Conservation (phyloP, 805 yeast genomes). For the Candida palmyrensis region DNA sequence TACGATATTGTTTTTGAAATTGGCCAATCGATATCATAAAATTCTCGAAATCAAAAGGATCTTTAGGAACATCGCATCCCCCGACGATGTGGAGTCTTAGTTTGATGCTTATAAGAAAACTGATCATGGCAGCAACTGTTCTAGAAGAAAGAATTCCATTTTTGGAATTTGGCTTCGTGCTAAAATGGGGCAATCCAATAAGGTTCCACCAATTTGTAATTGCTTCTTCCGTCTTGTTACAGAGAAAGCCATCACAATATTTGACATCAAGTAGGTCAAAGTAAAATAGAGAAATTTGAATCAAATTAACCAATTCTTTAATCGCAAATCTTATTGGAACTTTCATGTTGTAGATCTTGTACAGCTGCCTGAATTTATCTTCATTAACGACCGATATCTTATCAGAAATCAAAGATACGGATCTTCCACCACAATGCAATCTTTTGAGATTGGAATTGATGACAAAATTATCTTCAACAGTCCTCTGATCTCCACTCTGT, state of each 20-base stretch:
- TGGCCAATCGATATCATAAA: conserved; percentile 64
- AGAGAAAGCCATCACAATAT: conserved; percentile 80
- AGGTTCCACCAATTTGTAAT: conserved; percentile 77
- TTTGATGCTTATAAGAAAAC: conserved; percentile 68
- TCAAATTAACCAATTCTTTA: conserved; percentile 62
- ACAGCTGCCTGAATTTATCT: conserved; percentile 76
- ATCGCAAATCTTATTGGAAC: conserved; percentile 64
- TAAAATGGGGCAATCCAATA: conserved; percentile 52
- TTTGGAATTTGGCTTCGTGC: conserved; percentile 36
- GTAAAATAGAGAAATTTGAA: conserved; percentile 75
- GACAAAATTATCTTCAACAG: conserved; percentile 53
- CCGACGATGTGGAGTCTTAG: conserved; percentile 44
- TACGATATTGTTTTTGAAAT: conserved; percentile 68
- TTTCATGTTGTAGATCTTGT: conserved; percentile 45
- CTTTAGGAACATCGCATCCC: conserved; percentile 61
- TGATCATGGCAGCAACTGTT: conserved; percentile 75
- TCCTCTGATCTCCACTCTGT: conserved; percentile 50
- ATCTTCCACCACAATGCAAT: conserved; percentile 80
- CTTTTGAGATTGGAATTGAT: conserved; percentile 75
- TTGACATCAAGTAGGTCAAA: conserved; percentile 65
- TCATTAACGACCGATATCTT: conserved; percentile 71
- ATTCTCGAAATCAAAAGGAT: conserved; percentile 72
- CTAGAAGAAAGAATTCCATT: conserved; percentile 58
- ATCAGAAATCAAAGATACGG: conserved; percentile 61
- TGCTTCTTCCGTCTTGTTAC: conserved; percentile 72